Conservation (phyloP, 2,329 filamentous ascomycete species). For the Aspergillus aculeatus region DNA sequence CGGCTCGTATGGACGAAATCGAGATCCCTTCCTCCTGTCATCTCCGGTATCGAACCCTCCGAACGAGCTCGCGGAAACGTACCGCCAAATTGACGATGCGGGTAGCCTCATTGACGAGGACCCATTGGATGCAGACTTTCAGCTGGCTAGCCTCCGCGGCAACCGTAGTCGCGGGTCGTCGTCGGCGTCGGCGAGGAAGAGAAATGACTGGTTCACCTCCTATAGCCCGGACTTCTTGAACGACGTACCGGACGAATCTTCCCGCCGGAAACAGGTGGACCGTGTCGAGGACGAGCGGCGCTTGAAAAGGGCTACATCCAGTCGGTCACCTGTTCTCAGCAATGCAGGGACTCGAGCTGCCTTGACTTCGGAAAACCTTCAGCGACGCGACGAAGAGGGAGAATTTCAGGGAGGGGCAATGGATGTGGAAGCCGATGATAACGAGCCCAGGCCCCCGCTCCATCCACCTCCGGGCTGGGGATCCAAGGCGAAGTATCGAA, state of each 20-base stretch:
- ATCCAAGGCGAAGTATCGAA: slow-evolving; percentile 29
- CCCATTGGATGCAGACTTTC: slow-evolving; percentile 30
- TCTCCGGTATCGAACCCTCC: slow-evolving; percentile 42
- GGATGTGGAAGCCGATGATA: slow-evolving; percentile 21
- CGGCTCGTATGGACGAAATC: slow-evolving; percentile 31
- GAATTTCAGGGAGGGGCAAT: slow-evolving; percentile 20
- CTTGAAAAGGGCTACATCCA: slow-evolving; percentile 39
- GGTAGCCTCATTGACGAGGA: slow-evolving; percentile 37
- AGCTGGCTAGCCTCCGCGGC: slow-evolving; percentile 3
- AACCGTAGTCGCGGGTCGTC: slow-evolving; percentile 26
- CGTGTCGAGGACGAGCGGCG: slow-evolving; percentile 41
- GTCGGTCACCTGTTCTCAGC: slow-evolving; percentile 41
- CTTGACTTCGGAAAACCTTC: slow-evolving; percentile 39
- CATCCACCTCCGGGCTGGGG: slow-evolving; percentile 43
- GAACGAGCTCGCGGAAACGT: slow-evolving; percentile 39
- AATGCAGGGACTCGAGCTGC: slow-evolving; percentile 29
- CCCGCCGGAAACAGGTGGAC: slow-evolving; percentile 35
- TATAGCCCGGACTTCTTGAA: slow-evolving; percentile 36
- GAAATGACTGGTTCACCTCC: slow-evolving; percentile 21
- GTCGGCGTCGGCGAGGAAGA: slow-evolving; percentile 22
- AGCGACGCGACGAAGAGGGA: slow-evolving; percentile 35
- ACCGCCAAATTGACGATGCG: slow-evolving; percentile 41
- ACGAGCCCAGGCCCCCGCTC: slow-evolving; percentile 28
- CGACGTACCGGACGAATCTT: slow-evolving; percentile 33
- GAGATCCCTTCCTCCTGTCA: slow-evolving; percentile 21